Conservation (phyloP, 345 rosid species). For the Brassica cretica region DNA sequence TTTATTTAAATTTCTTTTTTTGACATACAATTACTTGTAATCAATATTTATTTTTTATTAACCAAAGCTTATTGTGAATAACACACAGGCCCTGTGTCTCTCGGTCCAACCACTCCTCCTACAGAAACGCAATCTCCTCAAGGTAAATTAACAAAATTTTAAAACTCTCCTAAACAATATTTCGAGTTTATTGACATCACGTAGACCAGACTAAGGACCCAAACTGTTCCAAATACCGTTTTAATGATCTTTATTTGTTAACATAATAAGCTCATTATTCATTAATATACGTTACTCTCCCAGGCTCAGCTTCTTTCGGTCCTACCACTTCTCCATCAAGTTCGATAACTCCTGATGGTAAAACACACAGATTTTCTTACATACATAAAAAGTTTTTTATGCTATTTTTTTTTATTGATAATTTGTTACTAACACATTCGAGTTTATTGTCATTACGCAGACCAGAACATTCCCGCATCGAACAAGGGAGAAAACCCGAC, state of each 20-base stretch:
- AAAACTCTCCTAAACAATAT: not conserved
- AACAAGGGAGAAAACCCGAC: constrained; percentile 28
- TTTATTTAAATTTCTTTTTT: not conserved
- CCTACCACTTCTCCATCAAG: constrained; percentile 14
- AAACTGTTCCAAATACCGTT: not conserved
- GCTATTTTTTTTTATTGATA: constrained; percentile 20
- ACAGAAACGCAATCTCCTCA: constrained; percentile 40
- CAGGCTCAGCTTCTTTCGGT: constrained; percentile 18
- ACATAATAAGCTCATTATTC: not conserved
- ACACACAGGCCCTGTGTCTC: constrained; percentile 52
- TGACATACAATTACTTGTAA: not conserved
- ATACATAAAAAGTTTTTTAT: not conserved
- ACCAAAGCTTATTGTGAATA: constrained; percentile 1
- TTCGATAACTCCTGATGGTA: constrained; percentile 24
- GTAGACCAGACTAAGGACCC: not conserved
- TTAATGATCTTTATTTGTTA: not conserved
- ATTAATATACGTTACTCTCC: not conserved
- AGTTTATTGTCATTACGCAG: constrained; percentile 6
- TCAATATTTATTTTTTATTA: not conserved
- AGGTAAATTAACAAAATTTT: constrained; percentile 6
- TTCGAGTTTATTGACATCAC: not conserved
- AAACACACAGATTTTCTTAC: not conserved
- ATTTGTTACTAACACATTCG: constrained; percentile 4
- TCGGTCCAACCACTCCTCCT: constrained; percentile 52
- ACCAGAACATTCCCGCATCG: constrained; percentile 21